These are phyloP conservation scores for Lecanosticta acicola DNA, from an alignment of 2,329 filamentous ascomycete species.

Conservation along the genomic window DNA sequence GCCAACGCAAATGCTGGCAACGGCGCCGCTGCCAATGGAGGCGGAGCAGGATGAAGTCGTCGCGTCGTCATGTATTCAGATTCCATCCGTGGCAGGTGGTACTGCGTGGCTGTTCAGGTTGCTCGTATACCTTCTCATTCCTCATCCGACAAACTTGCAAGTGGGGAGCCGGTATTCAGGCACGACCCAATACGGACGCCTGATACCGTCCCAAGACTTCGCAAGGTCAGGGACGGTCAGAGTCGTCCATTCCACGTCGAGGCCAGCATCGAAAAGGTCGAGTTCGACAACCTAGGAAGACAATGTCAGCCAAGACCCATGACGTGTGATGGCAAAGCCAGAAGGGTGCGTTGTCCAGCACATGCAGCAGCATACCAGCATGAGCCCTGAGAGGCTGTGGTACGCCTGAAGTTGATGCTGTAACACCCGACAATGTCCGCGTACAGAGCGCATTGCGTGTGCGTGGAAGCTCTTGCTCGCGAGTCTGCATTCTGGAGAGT, in stretches of 20 bases:
- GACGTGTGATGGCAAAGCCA: background rate
- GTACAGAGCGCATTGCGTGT: background rate
- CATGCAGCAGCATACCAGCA: background rate
- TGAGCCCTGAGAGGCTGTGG: too few species aligned
- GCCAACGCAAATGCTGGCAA: slow-evolving; percentile 13
- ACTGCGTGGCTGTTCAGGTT: background rate
- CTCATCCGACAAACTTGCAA: slow-evolving; percentile 66
- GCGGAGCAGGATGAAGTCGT: background rate
- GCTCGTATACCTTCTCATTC: background rate
- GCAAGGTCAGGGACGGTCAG: slow-evolving; percentile 65
- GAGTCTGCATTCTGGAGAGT: background rate
- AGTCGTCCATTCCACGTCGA: slow-evolving; percentile 82
- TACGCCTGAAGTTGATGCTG: background rate
- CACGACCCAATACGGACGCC: slow-evolving; percentile 83
- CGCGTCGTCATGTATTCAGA: too few species aligned
- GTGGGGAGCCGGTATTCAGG: slow-evolving; percentile 69
- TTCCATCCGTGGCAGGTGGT: too few species aligned
- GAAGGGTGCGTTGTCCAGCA: background rate
- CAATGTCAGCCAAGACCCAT: background rate
- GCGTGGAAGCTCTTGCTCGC: background rate
- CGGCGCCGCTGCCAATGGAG: slow-evolving; percentile 3
- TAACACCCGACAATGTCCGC: background rate
- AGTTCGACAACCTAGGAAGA: slow-evolving; percentile 66
- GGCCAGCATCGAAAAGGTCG: slow-evolving; percentile 79
- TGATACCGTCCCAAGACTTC: slow-evolving; percentile 70